Evolutionary conservation across 2,329 filamentous ascomycete species (phyloP).

Genomic region (Fusarium foetens): DNA sequence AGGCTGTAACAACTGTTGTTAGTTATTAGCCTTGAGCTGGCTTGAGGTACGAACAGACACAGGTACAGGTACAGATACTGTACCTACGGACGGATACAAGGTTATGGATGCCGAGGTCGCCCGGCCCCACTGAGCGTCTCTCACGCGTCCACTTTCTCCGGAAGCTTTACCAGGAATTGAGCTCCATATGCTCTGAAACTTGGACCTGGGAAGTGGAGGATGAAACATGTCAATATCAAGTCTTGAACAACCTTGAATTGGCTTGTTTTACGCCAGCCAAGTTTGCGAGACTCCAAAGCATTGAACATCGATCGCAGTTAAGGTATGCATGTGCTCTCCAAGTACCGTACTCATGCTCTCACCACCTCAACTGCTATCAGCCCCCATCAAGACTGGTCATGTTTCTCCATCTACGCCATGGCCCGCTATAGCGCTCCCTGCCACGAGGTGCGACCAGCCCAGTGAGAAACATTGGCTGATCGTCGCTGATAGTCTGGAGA

Average conservation of each 20-base stretch:
- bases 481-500: slow-evolving; percentile 8
- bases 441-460: slow-evolving; percentile 31
- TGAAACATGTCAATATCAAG: not conserved
- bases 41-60: not conserved
- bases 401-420: slow-evolving; percentile 31
- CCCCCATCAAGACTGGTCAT: slow-evolving; percentile 16
- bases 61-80: not conserved
- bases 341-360: not conserved
- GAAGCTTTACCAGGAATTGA: slow-evolving; percentile 5
- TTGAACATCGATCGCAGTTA: not conserved
- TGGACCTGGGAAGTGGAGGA: not conserved
- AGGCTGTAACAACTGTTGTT: not conserved
- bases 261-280: not conserved
- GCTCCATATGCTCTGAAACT: slow-evolving; percentile 1
- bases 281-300: not conserved
- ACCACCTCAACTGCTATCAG: slow-evolving; percentile 1
- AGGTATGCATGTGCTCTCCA: not conserved
- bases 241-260: not conserved
- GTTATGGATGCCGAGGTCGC: slow-evolving; percentile 17
- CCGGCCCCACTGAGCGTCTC: slow-evolving; percentile 25
- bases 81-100: not conserved
- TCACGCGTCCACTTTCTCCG: slow-evolving; percentile 25
- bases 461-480: slow-evolving; percentile 22
- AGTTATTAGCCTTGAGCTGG: slow-evolving; percentile 14
- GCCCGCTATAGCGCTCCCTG: slow-evolving; percentile 20